Base-by-base conservation (phyloP, 2,329 filamentous ascomycete genomes). In the Sarocladium brachiariae region DNA sequence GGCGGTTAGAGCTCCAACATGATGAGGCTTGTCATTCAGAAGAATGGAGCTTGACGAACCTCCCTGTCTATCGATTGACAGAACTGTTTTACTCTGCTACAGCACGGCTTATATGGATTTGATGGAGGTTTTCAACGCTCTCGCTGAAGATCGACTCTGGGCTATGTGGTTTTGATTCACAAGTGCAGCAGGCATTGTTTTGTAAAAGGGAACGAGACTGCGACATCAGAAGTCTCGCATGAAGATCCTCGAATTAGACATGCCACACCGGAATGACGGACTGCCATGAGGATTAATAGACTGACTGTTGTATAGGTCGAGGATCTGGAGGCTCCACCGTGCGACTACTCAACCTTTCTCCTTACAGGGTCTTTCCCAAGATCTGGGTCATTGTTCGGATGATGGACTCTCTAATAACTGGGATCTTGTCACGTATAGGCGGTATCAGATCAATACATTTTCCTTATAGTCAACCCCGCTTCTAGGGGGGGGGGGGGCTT, bases 371-470 rank as follows among this genome's bases (percentile, higher is more conserved):
- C 5, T 21, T 47, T 31, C 43, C 43, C 43, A 47, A 47, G 43
- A 47, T 47, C 43, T 47, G 43, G 43, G 33, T 47, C 43, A 25
- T n/a, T 16, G 21, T 31, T 30, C 43, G 27, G 24, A 31, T 19
- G 24, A 33, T 11, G 16, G 43, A 18, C 4, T 16, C 43, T 21
- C 25, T 47, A 47, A 47, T 24, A 21, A 33, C 43, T 30, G 43
- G 43, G 43, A 47, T 47, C 24, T 31, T 31, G 24, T 47, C 43
- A 23, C 24, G 27, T 47, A 47, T 47, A 47, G 43, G 25, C 43
- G 43, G n/a, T 23, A 25, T 33, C 25, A 33, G 25, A 47, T n/a
- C n/a, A 33, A 31, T 14, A 16, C 5, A 4, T n/a, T 18, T n/a
- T 23, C 25, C n/a, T n/a, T n/a, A n/a, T 8, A 3, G 24, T 33